A percentile compares a stretch with the other conserved stretches of the same genome.
These are phyloP conservation scores for Fonsecaea erecta DNA, from an alignment of 2,329 filamentous ascomycete species.

Conservation along the genomic window DNA sequence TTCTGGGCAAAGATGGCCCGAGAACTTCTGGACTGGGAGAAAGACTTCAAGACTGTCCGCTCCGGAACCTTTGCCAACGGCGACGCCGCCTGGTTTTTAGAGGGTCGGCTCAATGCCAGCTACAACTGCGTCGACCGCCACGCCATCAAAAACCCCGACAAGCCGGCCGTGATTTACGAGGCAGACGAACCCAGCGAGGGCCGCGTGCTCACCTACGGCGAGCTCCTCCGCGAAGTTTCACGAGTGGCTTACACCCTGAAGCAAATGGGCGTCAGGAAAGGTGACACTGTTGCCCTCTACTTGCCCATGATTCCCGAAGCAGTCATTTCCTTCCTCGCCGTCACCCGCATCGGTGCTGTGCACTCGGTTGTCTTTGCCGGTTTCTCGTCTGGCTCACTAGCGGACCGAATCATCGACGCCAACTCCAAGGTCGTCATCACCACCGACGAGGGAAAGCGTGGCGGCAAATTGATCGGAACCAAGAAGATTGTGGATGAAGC, in stretches of 20 bases:
- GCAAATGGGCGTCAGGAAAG: slow-evolving; percentile 95
- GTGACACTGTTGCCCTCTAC: slow-evolving; percentile 96
- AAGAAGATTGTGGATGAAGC: slow-evolving; percentile 98
- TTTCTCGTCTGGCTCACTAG: slow-evolving; percentile 93
- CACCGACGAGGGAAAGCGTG: slow-evolving; percentile 95
- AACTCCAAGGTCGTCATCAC: slow-evolving; percentile 94
- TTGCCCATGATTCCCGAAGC: slow-evolving; percentile 99
- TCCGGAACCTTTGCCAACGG: slow-evolving; percentile 76
- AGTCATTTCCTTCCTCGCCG: slow-evolving; percentile 86
- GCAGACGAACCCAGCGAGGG: slow-evolving; percentile 88
- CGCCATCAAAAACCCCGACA: slow-evolving; percentile 91
- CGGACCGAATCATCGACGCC: slow-evolving; percentile 91
- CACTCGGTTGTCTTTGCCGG: slow-evolving; percentile 98
- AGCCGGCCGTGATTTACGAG: slow-evolving; percentile 97
- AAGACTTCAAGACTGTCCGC: slow-evolving; percentile 88
- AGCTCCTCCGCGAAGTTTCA: slow-evolving; percentile 91
- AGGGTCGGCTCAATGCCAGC: slow-evolving; percentile 90
- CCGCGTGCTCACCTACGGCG: slow-evolving; percentile 87
- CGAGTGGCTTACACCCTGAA: slow-evolving; percentile 85
- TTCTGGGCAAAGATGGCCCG: slow-evolving; percentile 90
- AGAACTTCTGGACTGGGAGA: slow-evolving; percentile 86
- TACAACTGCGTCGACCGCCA: slow-evolving; percentile 98
- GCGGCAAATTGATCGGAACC: slow-evolving; percentile 94
- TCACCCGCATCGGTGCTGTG: slow-evolving; percentile 87
- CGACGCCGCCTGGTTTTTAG: slow-evolving; percentile 92